phyloP scores from a whole-genome alignment of 257 asterid genomes.

The Solanum verrucosum region DNA sequence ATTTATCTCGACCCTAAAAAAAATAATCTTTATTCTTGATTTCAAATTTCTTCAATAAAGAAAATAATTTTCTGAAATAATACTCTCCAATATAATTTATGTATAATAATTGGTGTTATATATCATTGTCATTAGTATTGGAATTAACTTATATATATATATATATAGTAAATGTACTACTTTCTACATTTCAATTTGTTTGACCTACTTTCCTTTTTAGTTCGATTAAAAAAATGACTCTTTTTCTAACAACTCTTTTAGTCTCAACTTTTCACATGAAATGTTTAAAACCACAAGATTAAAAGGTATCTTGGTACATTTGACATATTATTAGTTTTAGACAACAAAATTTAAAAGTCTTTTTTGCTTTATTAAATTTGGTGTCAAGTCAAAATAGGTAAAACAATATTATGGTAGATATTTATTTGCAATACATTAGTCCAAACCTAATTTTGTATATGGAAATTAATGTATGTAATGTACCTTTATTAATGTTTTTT shows the following conservation, averaged over 20 bases:
- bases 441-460: neutral
- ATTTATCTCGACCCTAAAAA: neutral
- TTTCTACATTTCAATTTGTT: too few relatives aligned
- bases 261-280: neutral
- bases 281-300: neutral
- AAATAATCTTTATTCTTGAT: neutral
- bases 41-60: neutral
- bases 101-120: neutral
- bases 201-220: neutral
- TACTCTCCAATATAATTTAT: neutral
- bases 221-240: neutral
- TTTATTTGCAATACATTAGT: neutral
- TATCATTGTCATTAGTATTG: neutral
- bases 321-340: too few relatives aligned
- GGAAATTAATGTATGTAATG: neutral
- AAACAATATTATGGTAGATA: neutral
- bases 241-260: neutral
- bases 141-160: neutral
- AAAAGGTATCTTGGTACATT: neutral
- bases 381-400: too few relatives aligned
- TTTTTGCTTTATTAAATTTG: too few relatives aligned
- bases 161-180: neutral
- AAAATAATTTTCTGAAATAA: neutral
- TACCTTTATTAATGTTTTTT: neutral
- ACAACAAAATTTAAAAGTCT: too few relatives aligned